Evolutionary conservation across 2,329 filamentous ascomycete species (phyloP), one percentile per base, ranked within the genome.

Genomic region (Pseudocercospora macadamiae): DNA sequence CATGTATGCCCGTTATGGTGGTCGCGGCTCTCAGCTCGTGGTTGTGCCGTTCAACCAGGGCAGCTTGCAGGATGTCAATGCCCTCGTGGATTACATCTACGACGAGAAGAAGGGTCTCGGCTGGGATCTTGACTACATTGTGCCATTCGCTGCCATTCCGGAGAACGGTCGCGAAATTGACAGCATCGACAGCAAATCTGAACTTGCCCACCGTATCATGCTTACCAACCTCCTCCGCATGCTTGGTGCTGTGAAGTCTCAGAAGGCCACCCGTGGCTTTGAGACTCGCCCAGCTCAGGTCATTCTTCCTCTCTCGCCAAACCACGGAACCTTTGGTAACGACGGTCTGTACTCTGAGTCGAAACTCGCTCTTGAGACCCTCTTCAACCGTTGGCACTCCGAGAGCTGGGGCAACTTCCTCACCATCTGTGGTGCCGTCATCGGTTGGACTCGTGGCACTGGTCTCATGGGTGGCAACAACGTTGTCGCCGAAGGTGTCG

Each of bases 41-140:
- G 95, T 99, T 55, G 96, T 97, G 55, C 95, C 96, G 51, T 99
- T 99, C 86, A 99, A 99, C 78, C 93, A 97, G 76, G 95, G 93
- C 64, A 97, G 93, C 81, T 96, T 97, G 80, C 93, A 97, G 76
- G 95, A 99, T 74, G 90, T 97, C 32, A 91, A 97, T 75, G 92
- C 92, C 47, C 83, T 99, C 6, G 83, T 99, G 53, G 85, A 97
- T 61, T 99, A 97, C 81, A 96, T 99, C 73, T 99, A 97, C 75
- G 93, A 97, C 73, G 77, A 89, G 64, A 99, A 97, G 87, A 93
- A 88, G 73, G 96, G 96, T 64, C 88, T 99, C 8, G 95, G 95
- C 65, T 99, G 96, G 95, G 95, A 99, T 77, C 85, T 99, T 34
- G 95, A 99, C 78, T 96, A 88, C 74, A 89, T 99, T 63, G 86